Evolutionary conservation across 306 rosid species (phyloP), one percentile per base, ranked within the genome.

Genomic region (Vicia villosa): DNA sequence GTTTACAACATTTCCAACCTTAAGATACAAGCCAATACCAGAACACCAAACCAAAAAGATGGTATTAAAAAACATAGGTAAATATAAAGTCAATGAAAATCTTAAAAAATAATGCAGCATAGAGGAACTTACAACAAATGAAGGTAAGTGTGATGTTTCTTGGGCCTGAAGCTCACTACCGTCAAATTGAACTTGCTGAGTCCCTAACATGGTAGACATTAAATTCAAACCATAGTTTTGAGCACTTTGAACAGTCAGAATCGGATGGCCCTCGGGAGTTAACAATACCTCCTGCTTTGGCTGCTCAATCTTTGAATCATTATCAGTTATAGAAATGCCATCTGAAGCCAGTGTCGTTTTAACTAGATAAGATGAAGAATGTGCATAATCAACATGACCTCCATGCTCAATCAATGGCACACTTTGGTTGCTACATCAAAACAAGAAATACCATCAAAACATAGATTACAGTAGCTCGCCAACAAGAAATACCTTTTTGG

Each of bases 401-500:
- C 80, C 81, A 36, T 72, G 77, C 12, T 55, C 83, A 74, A 42
- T 28, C 61, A 83, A 21, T 32, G 84, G 19, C 11, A 22, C 73
- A 73, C 30, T 74, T 68, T 79, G 76, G 67, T 80, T 73, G 81
- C 94, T 90, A 83, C 77, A 82, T 41, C 10, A 24, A 74, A 66
- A 51, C 46, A 78, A 42, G 70, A 70, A 66, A 70, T 8, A 47
- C 41, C 37, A 59, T 55, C 60, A 40, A 70, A 59, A 67, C 60
- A 57, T 17, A 65, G 36, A 72, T 70, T 40, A 36, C 30, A 65
- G 13, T 41, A 73, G 63, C 64, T 72, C 26, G 26, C 41, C 16
- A 45, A 56, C 26, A 69, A 59, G 40, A 21, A 74, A 76, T 28
- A 57, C 11, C 17, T 30, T 43, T 12, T 52, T 8, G 63, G 51